These are phyloP conservation scores for Volvox africanus DNA, from an alignment of 139 green algal genomes.

Conservation along the genomic window DNA sequence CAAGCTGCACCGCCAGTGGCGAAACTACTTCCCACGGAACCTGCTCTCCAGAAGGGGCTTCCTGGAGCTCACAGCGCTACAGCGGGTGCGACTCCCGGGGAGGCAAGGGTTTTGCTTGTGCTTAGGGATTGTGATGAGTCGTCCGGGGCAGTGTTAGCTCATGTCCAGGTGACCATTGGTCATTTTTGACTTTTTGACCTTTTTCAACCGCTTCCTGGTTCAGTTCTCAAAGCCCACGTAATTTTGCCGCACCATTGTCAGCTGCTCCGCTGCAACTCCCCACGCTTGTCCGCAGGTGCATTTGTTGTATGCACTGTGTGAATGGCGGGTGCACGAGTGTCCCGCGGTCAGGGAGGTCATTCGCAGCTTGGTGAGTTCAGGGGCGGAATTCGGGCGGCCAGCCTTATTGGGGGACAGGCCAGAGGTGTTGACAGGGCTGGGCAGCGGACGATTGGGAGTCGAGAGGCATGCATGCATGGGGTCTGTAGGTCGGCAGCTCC, in stretches of 20 bases:
- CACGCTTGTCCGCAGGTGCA: background rate
- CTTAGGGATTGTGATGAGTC: too few species aligned
- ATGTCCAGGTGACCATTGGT: too few species aligned
- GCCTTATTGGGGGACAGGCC: too few species aligned
- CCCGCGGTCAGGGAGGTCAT: conserved; percentile 21
- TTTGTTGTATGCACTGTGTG: conserved; percentile 40
- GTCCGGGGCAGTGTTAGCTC: too few species aligned
- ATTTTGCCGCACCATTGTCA: background rate
- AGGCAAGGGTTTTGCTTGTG: too few species aligned
- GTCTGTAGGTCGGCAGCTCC: too few species aligned
- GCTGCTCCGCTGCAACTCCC: background rate
- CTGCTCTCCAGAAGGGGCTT: conserved; percentile 50
- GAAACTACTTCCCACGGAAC: conserved; percentile 49
- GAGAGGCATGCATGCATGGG: too few species aligned
- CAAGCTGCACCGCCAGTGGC: conserved; percentile 52
- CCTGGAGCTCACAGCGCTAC: conserved; percentile 30
- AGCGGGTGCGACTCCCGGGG: conserved; percentile 41
- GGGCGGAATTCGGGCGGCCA: too few species aligned
- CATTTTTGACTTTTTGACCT: too few species aligned
- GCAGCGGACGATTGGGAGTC: background rate
- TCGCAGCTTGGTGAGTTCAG: background rate
- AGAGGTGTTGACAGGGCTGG: background rate
- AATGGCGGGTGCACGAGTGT: conserved; percentile 37
- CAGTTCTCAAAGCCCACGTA: too few species aligned
- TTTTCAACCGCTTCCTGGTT: too few species aligned